Base-by-base conservation (phyloP, 2,329 filamentous ascomycete genomes). In the Colletotrichum sp. region DNA sequence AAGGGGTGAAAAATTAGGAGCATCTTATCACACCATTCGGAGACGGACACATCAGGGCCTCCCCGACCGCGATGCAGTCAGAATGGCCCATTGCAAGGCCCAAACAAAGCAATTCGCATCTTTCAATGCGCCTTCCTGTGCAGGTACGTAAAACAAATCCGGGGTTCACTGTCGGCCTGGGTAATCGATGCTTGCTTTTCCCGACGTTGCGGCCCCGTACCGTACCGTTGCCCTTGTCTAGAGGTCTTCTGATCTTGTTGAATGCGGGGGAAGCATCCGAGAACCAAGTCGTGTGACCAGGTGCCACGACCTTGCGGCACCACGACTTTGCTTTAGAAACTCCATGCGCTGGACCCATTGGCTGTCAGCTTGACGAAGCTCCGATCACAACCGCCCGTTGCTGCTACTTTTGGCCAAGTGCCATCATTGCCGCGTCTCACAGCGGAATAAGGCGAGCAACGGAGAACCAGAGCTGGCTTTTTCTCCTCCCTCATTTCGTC, bases 241-340 rank as follows among this genome's bases (percentile, higher is more conserved):
- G 56, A 67, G 73, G 73, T 75, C 73, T 75, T 63, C 73, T 75
- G 73, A 75, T 75, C 73, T 72, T 56, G 36, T 52, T 58, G 61
- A 64, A 73, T 75, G 73, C 73, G 73, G 73, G 73, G 73, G 69
- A 70, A 75, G 69, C 73, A 75, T 73, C 69, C 73, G 56, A 75
- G 69, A 73, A 72, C 73, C 55, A 75, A 36, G 73, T 75, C 73
- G 73, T 71, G 69, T 75, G 73, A 75, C 69, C 69, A 56, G 56
- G 63, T 67, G 73, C 56, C 73, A 59, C 69, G 63, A 59, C 73
- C 56, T 73, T 73, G 63, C 69, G 73, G 59, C 69, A 75, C 56
- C 69, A 68, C 69, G 56, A 67, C 43, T 58, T 68, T 43, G 61
- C 38, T 58, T 62, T 62, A 62, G 68, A 66, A 36, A 55, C 14